Percentiles rank a stretch among this genome's conserved stretches.
These are phyloP conservation scores for Backusella liffmaniae DNA, from an alignment of 192 early-diverging fungal genomes.

Conservation along the genomic window DNA sequence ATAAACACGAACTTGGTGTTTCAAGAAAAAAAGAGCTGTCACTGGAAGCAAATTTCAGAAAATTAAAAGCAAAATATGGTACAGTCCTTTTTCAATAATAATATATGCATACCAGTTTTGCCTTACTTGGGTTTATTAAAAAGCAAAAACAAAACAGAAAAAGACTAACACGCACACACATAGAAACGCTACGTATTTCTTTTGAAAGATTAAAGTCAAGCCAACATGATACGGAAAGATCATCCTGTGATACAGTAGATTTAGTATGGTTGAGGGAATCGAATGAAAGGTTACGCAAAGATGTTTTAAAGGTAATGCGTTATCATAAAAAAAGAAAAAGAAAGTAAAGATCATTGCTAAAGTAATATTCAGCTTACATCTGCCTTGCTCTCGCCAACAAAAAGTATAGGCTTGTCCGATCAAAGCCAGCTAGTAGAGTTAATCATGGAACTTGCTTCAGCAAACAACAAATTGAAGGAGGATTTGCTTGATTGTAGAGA, in stretches of 20 bases:
- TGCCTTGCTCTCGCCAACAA: constrained; percentile 4
- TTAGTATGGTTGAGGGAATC: constrained; percentile 28
- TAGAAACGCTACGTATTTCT: constrained; percentile 28
- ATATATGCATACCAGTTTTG: constrained; percentile 1
- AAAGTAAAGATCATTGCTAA: constrained; percentile 10
- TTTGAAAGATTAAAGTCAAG: constrained; percentile 37
- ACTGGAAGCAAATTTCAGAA: constrained; percentile 35
- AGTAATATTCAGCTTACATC: constrained; percentile 10
- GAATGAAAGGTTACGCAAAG: constrained; percentile 32
- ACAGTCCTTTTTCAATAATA: background rate
- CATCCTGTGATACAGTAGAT: constrained; percentile 9
- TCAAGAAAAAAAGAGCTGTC: constrained; percentile 33
- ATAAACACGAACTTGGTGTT: constrained; percentile 37
- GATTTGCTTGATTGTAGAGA: constrained; percentile 50
- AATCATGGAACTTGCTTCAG: constrained; percentile 55
- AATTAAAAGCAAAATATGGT: constrained; percentile 40
- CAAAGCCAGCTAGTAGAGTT: constrained; percentile 46
- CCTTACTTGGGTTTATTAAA: constrained; percentile 5
- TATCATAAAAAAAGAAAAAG: background rate
- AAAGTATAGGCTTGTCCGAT: background rate
- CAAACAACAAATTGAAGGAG: constrained; percentile 48
- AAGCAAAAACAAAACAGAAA: background rate
- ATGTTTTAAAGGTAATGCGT: constrained; percentile 29
- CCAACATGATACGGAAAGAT: constrained; percentile 16
- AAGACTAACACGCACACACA: background rate